Evolutionary conservation across 2,329 filamentous ascomycete species (phyloP).

Genomic region (Emergomyces orientalis): DNA sequence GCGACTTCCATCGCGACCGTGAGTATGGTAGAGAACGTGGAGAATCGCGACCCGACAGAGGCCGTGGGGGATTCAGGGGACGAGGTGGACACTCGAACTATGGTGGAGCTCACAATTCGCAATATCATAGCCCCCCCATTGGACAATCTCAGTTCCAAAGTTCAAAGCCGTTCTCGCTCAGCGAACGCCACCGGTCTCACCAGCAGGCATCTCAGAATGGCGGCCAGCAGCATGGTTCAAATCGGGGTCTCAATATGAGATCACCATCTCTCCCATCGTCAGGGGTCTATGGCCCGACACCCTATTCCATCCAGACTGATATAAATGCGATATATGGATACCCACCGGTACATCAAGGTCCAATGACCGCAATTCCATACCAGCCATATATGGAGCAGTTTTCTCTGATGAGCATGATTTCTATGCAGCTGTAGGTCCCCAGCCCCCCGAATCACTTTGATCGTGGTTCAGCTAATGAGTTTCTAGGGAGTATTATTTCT

Average conservation of each 20-base stretch:
- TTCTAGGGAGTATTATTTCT: constrained; percentile 85
- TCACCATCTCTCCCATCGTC: constrained; percentile 55
- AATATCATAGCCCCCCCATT: constrained; percentile 33
- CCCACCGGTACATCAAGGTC: constrained; percentile 41
- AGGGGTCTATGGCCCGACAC: constrained; percentile 40
- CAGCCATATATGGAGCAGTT: constrained; percentile 50
- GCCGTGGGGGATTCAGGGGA: constrained; percentile 34
- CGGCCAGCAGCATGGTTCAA: constrained; percentile 32
- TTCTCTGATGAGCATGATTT: constrained; percentile 49
- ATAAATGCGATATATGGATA: constrained; percentile 51
- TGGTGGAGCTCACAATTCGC: constrained; percentile 27
- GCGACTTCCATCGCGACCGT: constrained; percentile 27
- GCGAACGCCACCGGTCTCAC: constrained; percentile 37
- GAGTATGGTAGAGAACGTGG: constrained; percentile 30
- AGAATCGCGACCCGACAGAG: constrained; percentile 30
- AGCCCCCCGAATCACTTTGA: background rate
- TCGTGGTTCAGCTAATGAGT: constrained; percentile 3
- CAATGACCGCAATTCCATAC: constrained; percentile 51
- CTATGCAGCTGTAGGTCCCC: constrained; percentile 47
- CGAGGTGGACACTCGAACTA: constrained; percentile 32
- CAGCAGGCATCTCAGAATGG: constrained; percentile 29
- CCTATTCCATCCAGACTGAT: constrained; percentile 34
- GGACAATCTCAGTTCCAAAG: constrained; percentile 34
- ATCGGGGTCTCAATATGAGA: constrained; percentile 45
- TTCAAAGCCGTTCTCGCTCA: constrained; percentile 33